A percentile compares a stretch with the other conserved stretches of the same genome.
These are phyloP conservation scores for Dryas octopetala DNA, from an alignment of 306 rosid genomes.

Conservation along the genomic window DNA sequence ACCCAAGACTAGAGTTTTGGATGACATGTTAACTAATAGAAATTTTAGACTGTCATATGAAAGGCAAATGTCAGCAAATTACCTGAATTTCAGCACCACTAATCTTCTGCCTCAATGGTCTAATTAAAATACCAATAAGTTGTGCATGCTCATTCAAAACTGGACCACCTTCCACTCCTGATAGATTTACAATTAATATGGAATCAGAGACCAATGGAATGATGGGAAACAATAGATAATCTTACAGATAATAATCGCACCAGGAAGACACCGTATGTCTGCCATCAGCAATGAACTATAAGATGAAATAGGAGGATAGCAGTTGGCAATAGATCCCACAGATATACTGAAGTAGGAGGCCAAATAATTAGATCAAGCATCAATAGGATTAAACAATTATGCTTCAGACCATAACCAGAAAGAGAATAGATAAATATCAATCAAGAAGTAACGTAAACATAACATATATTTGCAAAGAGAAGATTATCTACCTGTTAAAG, in stretches of 20 bases:
- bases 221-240: constrained; percentile 36
- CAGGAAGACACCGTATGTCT: constrained; percentile 92
- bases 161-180: constrained; percentile 96
- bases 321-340: constrained; percentile 79
- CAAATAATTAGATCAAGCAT: constrained; percentile 37
- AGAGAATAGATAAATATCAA: not conserved
- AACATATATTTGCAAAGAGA: not conserved
- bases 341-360: constrained; percentile 65
- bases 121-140: constrained; percentile 72
- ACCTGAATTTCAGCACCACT: constrained; percentile 94
- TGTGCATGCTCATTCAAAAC: constrained; percentile 63
- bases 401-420: not conserved
- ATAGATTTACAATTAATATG: constrained; percentile 38
- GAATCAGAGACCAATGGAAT: constrained; percentile 37
- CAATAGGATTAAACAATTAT: not conserved
- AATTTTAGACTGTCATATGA: constrained; percentile 20
- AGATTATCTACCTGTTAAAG: constrained; percentile 67
- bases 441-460: not conserved
- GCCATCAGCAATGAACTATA: constrained; percentile 80
- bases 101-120: constrained; percentile 81
- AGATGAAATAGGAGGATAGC: constrained; percentile 72
- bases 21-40: constrained; percentile 57
- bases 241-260: constrained; percentile 51
- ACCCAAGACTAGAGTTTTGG: constrained; percentile 71
- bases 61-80: constrained; percentile 30